A percentile compares a stretch with the other conserved stretches of the same genome.
phyloP scores from a whole-genome alignment of 768 basidiomycete species.

The Agaricus blazei region DNA sequence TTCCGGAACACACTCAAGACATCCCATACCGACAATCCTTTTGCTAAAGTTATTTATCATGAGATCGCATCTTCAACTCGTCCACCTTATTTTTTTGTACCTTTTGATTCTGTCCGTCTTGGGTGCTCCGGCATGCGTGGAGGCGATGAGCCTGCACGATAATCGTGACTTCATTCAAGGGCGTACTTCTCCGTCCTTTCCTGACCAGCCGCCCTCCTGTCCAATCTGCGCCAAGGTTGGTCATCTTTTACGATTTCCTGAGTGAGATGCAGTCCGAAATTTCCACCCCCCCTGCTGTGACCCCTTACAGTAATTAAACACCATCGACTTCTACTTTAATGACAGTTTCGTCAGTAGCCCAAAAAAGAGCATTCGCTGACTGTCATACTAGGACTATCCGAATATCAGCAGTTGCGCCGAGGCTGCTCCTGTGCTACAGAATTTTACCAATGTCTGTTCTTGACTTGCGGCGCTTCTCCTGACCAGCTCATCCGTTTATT shows the following conservation, averaged over 20 bases:
- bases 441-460: conserved; percentile 44
- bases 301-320: not conserved
- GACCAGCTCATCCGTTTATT: not conserved
- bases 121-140: not conserved
- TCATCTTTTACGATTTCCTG: not conserved
- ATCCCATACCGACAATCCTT: not conserved
- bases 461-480: not conserved
- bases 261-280: not conserved
- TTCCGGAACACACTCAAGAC: not conserved
- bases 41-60: not conserved
- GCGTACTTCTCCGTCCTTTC: conserved; percentile 42
- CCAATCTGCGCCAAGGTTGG: conserved; percentile 48
- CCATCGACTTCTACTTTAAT: not conserved
- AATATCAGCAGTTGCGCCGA: conserved; percentile 53
- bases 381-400: conserved; percentile 34
- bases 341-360: not conserved
- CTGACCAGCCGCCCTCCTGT: conserved; percentile 51
- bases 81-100: not conserved
- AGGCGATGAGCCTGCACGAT: not conserved
- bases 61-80: not conserved
- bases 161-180: conserved; percentile 10
- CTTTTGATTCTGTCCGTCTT: conserved; percentile 1
- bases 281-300: not conserved
- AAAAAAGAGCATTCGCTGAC: not conserved
- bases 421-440: conserved; percentile 52